A percentile compares a stretch with the other conserved stretches of the same genome.
Evolutionary conservation across 1,139 yeast genomes (phyloP).

Genomic region (Sugiyamaella japonica): DNA sequence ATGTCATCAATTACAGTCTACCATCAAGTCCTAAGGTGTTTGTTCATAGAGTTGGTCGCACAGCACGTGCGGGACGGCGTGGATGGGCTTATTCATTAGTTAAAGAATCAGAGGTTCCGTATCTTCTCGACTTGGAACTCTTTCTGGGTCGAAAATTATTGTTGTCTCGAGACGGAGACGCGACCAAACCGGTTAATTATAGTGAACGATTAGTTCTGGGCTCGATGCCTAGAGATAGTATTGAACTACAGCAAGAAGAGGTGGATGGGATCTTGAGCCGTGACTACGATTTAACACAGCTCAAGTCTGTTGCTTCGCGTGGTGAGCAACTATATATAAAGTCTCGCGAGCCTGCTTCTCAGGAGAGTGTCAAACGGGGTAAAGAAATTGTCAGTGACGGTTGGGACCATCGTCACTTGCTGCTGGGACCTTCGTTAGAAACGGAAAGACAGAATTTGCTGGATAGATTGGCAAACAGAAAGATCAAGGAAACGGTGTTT

Average conservation of each 20-base stretch:
- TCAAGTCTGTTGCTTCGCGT: constrained; percentile 72
- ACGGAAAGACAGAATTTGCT: constrained; percentile 72
- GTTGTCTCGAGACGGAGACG: constrained; percentile 51
- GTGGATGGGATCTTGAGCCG: constrained; percentile 60
- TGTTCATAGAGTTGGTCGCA: constrained; percentile 97
- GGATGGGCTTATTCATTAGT: constrained; percentile 98
- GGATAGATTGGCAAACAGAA: constrained; percentile 65
- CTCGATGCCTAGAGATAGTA: constrained; percentile 65
- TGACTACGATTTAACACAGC: constrained; percentile 66
- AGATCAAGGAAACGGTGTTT: constrained; percentile 79
- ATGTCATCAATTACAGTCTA: constrained; percentile 84
- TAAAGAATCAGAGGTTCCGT: constrained; percentile 83
- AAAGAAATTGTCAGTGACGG: constrained; percentile 69
- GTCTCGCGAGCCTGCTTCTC: constrained; percentile 84
- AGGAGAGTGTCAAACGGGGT: constrained; percentile 78
- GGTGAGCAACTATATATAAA: constrained; percentile 87
- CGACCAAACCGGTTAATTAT: constrained; percentile 60
- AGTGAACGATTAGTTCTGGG: constrained; percentile 82
- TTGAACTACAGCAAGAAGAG: constrained; percentile 75
- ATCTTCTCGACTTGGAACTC: constrained; percentile 83
- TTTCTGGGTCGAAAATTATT: constrained; percentile 83
- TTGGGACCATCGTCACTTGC: constrained; percentile 89
- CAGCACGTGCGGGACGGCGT: constrained; percentile 97
- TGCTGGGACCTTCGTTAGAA: constrained; percentile 56
- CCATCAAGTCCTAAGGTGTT: constrained; percentile 94